Evolutionary conservation across 345 rosid species (phyloP).

Genomic region (Luvunga scandens): DNA sequence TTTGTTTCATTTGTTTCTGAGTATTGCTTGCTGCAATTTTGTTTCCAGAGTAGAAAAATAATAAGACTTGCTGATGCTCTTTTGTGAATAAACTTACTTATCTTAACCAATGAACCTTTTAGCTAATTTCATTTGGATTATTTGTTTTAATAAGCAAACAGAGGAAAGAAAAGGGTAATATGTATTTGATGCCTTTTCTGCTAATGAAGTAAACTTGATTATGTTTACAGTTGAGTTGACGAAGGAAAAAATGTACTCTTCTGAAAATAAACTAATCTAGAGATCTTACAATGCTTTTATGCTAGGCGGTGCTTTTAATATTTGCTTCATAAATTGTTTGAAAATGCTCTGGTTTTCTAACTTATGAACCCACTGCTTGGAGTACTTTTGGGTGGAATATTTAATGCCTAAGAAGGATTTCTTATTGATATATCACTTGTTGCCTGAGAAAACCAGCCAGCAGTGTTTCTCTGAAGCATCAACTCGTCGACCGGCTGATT

Average conservation of each 20-base stretch:
- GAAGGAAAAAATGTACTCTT: not conserved
- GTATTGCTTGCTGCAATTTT: not conserved
- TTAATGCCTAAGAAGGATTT: not conserved
- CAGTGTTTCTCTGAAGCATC: conserved; percentile 95
- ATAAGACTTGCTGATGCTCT: not conserved
- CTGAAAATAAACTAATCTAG: not conserved
- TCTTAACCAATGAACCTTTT: not conserved
- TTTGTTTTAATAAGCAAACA: not conserved
- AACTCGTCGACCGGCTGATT: conserved; percentile 72
- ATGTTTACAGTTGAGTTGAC: not conserved
- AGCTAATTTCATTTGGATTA: conserved; percentile 4
- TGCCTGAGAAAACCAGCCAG: conserved; percentile 57
- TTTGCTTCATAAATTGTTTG: not conserved
- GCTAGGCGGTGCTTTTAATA: not conserved
- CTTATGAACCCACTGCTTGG: not conserved
- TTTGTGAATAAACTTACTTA: not conserved
- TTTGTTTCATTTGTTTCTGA: not conserved
- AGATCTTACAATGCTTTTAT: not conserved
- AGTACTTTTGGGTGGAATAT: conserved; percentile 1
- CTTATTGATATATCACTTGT: conserved; percentile 3
- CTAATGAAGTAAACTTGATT: not conserved
- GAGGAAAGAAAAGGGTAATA: not conserved
- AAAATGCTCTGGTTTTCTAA: not conserved
- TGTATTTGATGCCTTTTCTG: not conserved
- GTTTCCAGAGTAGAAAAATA: not conserved